A percentile compares a stretch with the other conserved stretches of the same genome.
phyloP scores from a whole-genome alignment of 805 yeast genomes.

The Lachancea mirantina region DNA sequence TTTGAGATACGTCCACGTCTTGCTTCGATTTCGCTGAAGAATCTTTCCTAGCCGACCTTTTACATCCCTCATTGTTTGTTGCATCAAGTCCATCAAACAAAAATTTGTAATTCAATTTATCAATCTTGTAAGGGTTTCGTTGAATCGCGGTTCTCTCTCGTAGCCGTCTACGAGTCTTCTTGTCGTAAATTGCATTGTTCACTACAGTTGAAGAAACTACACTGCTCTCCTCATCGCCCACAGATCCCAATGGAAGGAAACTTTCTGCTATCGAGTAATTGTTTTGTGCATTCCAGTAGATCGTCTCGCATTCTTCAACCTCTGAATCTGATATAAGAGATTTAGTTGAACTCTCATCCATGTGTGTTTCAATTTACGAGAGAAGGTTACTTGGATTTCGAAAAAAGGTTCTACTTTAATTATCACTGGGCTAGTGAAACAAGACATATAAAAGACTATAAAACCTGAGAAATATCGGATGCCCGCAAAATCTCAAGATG shows the following conservation, averaged over 20 bases:
- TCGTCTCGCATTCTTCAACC: conserved; percentile 15
- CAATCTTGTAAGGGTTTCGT: conserved; percentile 31
- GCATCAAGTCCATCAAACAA: conserved; percentile 26
- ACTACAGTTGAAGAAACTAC: no score
- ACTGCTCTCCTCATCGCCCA: no score
- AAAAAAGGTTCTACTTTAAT: no score
- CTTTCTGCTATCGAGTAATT: no score
- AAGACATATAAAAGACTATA: neutral
- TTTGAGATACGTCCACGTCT: no score
- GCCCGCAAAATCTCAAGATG: conserved; percentile 1
- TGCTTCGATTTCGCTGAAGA: no score
- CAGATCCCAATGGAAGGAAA: no score
- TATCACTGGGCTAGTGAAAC: neutral
- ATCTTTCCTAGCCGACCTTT: no score
- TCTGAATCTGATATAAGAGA: conserved; percentile 25
- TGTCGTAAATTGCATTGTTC: no score
- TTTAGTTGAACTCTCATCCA: conserved; percentile 12
- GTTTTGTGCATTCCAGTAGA: conserved; percentile 7
- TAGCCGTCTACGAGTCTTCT: no score
- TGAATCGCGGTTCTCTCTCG: conserved; percentile 31
- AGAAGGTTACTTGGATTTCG: neutral
- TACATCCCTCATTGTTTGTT: conserved; percentile 9
- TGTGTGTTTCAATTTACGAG: conserved; percentile 5
- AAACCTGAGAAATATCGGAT: conserved; percentile 1
- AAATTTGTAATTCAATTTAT: conserved; percentile 28